Evolutionary conservation across 2,329 filamentous ascomycete genomes (phyloP).

Genomic region (Colletotrichum tropicicola): DNA sequence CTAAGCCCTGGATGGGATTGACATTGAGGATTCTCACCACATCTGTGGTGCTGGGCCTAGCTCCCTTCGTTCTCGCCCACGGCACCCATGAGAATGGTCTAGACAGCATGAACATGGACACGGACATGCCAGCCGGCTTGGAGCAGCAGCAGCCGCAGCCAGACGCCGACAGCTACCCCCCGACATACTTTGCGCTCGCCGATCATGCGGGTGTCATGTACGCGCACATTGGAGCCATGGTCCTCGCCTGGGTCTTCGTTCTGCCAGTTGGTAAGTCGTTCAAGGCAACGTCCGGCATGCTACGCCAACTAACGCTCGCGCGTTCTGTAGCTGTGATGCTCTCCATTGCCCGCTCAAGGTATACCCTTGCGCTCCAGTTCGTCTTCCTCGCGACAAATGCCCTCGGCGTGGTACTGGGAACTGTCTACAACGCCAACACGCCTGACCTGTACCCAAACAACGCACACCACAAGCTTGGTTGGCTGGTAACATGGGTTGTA

Average conservation of each 20-base stretch:
- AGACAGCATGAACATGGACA: constrained; percentile 25
- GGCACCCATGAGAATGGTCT: constrained; percentile 32
- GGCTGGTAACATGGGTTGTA: constrained; percentile 80
- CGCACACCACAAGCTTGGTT: constrained; percentile 88
- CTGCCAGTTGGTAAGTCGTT: constrained; percentile 73
- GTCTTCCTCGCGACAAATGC: constrained; percentile 71
- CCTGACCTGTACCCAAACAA: constrained; percentile 89
- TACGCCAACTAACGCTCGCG: constrained; percentile 10
- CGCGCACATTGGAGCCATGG: constrained; percentile 76
- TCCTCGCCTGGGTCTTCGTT: constrained; percentile 75
- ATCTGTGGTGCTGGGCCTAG: neutral
- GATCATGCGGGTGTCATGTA: constrained; percentile 67
- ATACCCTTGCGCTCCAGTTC: constrained; percentile 75
- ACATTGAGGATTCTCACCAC: neutral
- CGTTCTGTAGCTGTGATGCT: constrained; percentile 77
- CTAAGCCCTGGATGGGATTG: neutral
- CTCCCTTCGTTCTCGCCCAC: constrained; percentile 17
- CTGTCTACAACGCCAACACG: constrained; percentile 81
- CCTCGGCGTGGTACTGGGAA: constrained; percentile 70
- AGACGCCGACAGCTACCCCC: constrained; percentile 43
- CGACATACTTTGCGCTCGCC: constrained; percentile 68
- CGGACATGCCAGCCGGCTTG: constrained; percentile 22
- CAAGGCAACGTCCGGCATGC: neutral
- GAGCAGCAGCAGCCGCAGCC: constrained; percentile 3
- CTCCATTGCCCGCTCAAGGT: constrained; percentile 81